Evolutionary conservation across 2,329 filamentous ascomycete species (phyloP).

Genomic region (Aspergillus quadrilineatus): DNA sequence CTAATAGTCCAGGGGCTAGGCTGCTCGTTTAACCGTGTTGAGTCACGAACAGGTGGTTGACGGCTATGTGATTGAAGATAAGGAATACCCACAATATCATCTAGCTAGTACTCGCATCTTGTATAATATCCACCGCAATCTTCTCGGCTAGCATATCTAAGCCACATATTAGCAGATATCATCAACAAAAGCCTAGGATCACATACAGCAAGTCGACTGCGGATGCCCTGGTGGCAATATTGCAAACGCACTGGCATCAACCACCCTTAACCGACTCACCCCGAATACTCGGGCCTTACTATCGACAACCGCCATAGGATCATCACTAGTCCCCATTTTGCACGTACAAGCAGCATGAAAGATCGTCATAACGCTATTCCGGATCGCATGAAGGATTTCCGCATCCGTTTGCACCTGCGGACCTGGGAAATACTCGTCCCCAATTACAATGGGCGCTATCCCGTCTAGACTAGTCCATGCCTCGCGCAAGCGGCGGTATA

Average conservation of each 20-base stretch:
- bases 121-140: slow-evolving; percentile 26
- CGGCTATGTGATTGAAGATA: not conserved
- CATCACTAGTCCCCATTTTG: slow-evolving; percentile 29
- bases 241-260: slow-evolving; percentile 38
- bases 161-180: slow-evolving; percentile 6
- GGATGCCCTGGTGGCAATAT: slow-evolving; percentile 44
- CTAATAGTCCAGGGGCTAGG: too few relatives aligned
- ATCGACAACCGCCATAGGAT: slow-evolving; percentile 35
- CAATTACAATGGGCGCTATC: not conserved
- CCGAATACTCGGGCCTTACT: slow-evolving; percentile 30
- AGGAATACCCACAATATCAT: too few relatives aligned
- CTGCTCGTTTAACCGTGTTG: too few relatives aligned
- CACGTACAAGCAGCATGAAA: slow-evolving; percentile 32
- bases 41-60: too few relatives aligned
- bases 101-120: too few relatives aligned
- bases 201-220: slow-evolving; percentile 32
- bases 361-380: slow-evolving; percentile 28
- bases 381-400: slow-evolving; percentile 41
- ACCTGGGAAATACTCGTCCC: not conserved
- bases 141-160: slow-evolving; percentile 41
- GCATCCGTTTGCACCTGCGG: slow-evolving; percentile 1
- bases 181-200: not conserved
- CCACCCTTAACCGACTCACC: slow-evolving; percentile 31
- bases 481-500: not conserved
- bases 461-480: not conserved